These are phyloP conservation scores for Psilocybe cubensis DNA, from an alignment of 768 basidiomycete species.

Conservation along the genomic window DNA sequence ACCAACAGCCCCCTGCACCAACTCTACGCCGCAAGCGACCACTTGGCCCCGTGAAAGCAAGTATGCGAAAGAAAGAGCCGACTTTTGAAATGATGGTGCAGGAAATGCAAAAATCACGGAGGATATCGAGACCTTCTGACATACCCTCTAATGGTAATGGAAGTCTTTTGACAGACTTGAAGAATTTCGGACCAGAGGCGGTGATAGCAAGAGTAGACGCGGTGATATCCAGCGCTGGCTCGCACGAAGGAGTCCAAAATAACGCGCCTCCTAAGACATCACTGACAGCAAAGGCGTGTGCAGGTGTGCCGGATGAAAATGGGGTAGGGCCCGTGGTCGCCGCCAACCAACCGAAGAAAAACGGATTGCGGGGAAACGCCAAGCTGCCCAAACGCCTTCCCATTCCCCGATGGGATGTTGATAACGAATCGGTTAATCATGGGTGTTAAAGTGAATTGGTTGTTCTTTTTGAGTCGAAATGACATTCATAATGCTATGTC, in stretches of 20 bases:
- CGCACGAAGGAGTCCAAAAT: conserved; percentile 23
- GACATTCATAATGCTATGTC: neutral
- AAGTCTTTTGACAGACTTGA: conserved; percentile 9
- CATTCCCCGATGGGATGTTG: conserved; percentile 28
- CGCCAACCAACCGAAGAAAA: conserved; percentile 18
- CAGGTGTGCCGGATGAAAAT: conserved; percentile 14
- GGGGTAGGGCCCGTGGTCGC: conserved; percentile 2
- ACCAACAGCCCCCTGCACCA: conserved; percentile 16
- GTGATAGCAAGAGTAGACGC: conserved; percentile 8
- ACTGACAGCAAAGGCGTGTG: conserved; percentile 10
- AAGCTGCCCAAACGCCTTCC: conserved; percentile 27
- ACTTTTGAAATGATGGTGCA: conserved; percentile 24
- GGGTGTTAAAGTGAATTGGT: no score
- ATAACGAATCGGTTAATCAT: conserved; percentile 2
- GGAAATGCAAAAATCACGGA: conserved; percentile 7
- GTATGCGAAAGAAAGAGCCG: conserved; percentile 11
- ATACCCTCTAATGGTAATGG: neutral
- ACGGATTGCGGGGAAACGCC: conserved; percentile 25
- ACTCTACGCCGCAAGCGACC: conserved; percentile 24
- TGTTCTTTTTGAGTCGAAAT: neutral
- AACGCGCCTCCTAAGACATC: conserved; percentile 9
- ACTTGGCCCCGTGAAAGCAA: conserved; percentile 23
- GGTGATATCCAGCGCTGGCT: conserved; percentile 1
- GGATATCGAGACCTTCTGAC: neutral
- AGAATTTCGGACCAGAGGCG: conserved; percentile 18